Base-by-base conservation (phyloP, 2,329 filamentous ascomycete genomes). In the Dryadomyces quercivorus region DNA sequence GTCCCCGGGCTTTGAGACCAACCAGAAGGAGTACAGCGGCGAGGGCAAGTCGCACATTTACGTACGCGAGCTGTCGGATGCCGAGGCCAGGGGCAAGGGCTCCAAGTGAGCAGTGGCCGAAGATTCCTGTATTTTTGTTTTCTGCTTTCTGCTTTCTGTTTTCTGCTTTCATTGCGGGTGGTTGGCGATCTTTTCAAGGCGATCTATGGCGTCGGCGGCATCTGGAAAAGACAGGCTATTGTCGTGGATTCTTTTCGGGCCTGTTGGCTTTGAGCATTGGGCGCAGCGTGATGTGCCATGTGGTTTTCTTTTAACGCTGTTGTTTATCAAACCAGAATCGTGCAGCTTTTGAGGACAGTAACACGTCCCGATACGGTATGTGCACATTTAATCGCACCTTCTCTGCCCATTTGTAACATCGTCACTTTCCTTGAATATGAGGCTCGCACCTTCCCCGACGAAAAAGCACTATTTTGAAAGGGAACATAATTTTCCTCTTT, bases 1-100 rank as follows among this genome's bases (percentile, higher is more conserved):
- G 9, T 93, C 88, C 62, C 89, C 89, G 0, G 88, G 89, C 1
- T 95, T 95, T 63, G 90, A 95, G 72, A 94, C 77, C 59, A 89
- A 87, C 4, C 85, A 88, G 69, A 87, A 94, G 61, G 85, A 93
- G 60, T 85, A 88, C 56, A 76, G 74, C 42, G 81, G 82, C 1
- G 82, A 84, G 58, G 88, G 88, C 7, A 77, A 82, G 53, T 81
- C 92, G 5, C 85, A 85, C 62, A 78, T 98, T 34, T 82, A 87
- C 64, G 79, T 98, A 31, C 77, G 92, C 57, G 89, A 95, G 70
- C 74, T 98, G 52, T 82, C 84, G 6, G 90, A 95, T 63, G 86
- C 81, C 9, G 93, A 98, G 70, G 90, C 91, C 5, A 90, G 91
- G 70, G 85, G 85, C 21, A 95, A 95, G 71, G 82, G 82, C 5